Evolutionary conservation across 345 rosid species (phyloP), one percentile per base, ranked within the genome.

Genomic region (Leavenworthia alabamica): DNA sequence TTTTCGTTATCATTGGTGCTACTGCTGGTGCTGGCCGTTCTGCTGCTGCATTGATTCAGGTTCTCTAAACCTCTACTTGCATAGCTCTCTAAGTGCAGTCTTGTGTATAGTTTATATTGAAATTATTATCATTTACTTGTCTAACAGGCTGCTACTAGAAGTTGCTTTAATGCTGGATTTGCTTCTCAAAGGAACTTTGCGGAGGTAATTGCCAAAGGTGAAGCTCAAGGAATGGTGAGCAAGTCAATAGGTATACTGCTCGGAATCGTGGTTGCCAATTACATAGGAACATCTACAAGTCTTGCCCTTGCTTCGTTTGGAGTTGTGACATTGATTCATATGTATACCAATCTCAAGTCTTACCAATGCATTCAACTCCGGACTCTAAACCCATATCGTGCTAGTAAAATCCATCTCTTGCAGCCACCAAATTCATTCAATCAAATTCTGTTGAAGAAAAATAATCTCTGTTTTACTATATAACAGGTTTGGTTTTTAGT

Each of bases 191-290:
- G 97, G 71, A 93, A 93, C 84, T 93, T 93, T 64, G 99, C 99
- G 22, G 99, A 93, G 99, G 97, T 93, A 44, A 93, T 93, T 47
- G 99, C 96, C 29, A 93, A 89, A 62, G 99, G 96, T 64, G 99
- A 93, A 84, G 99, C 99, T 77, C 99, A 93, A 75, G 99, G 99
- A 77, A 93, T 93, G 99, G 88, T 89, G 67, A 89, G 97, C 84
- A 89, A 84, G 75, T 84, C 86, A 61, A 45, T 89, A 46, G 97
- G 96, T 54, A 89, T 93, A 28, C 42, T 73, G 71, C 79, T 93
- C 20, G 99, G 99, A 61, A 93, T 93, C 63, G 86, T 86, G 52
- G 48, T 89, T 79, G 96, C 84, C 49, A 89, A 85, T 65, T 61
- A 67, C 70, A 64, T 85, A 47, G 88, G 99, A 73, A 79, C 91